Percentiles rank a stretch among this genome's conserved stretches.
Conservation (phyloP, 106 monocot species). For the Acanthochlamys bracteata region DNA sequence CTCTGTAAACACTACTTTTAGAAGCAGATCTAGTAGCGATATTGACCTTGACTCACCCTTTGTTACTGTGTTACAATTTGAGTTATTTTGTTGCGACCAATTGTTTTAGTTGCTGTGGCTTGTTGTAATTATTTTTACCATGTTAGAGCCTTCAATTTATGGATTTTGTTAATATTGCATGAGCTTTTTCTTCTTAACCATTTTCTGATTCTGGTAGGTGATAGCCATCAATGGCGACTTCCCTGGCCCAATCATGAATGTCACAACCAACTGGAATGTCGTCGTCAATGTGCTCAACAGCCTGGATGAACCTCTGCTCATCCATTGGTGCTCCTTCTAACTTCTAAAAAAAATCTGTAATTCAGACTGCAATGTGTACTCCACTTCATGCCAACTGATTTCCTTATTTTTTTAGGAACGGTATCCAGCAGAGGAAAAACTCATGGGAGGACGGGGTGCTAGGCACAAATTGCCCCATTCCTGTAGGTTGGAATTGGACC, state of each 20-base stretch:
- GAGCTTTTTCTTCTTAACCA: background rate
- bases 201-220: slow-evolving; percentile 24
- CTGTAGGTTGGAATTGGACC: slow-evolving; percentile 86
- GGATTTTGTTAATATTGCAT: background rate
- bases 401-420: slow-evolving; percentile 29
- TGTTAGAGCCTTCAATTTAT: background rate
- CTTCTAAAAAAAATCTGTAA: background rate
- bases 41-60: too few species aligned
- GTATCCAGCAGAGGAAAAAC: slow-evolving; percentile 67
- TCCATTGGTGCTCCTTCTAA: slow-evolving; percentile 50
- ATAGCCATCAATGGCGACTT: slow-evolving; percentile 74
- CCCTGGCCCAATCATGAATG: slow-evolving; percentile 76
- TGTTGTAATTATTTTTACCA: background rate
- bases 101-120: too few species aligned
- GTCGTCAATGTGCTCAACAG: slow-evolving; percentile 81
- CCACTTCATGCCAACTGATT: slow-evolving; percentile 1
- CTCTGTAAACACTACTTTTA: too few species aligned
- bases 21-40: too few species aligned
- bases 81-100: too few species aligned
- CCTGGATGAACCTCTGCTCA: slow-evolving; percentile 69
- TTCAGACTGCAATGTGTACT: too few species aligned
- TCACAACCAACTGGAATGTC: slow-evolving; percentile 81
- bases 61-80: too few species aligned
- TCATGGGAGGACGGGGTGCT: slow-evolving; percentile 91
- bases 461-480: slow-evolving; percentile 90